Evolutionary conservation across 768 basidiomycete genomes (phyloP), one percentile per base, ranked within the genome.

Genomic region (Candolleomyces aberdarensis): DNA sequence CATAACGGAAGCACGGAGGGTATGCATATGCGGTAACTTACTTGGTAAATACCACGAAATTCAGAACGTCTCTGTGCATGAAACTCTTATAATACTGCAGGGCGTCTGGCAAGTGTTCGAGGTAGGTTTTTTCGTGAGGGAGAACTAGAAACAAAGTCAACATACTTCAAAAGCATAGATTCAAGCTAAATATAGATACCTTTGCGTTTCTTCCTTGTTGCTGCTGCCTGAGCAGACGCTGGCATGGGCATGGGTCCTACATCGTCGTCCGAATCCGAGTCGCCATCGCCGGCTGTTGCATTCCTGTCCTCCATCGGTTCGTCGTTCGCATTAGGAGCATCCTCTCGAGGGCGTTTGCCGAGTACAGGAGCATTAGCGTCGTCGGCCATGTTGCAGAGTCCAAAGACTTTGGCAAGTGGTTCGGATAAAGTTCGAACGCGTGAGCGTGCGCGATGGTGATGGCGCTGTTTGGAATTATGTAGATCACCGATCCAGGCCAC

Each of bases 81-180:
- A 98, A 98, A 62, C 92, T 95, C 77, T 96, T 95, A 78, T 87
- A 89, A 77, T 99, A 99, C 65, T 97, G 87, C 74, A 98, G 93
- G 57, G 94, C 84, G 66, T 85, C 85, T 1, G 97, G 97, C 19
- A 99, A 78, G 75, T 96, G 93, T 43, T 94, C 93, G 49, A 99
- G 81, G 76, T 92, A 98, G 17, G 98, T 79, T 65, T 86, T 83
- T 79, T 98, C 97, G 72, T 98, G 95, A 0, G 91, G 94, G 7
- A 98, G 83, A 47, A 96, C 95, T 98, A 62, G 14, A 50, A 55
- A 36, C 36, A 36, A 36, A 36, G 36, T 36, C 36, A 36, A 36
- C 6, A 36, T 36, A 36, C 26, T 36, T 36, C 6, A 2, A 36
- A 11, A 11, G 36, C 11, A 36, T 36, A 6, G 36, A 36, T 6